Conservation (phyloP, 2,329 filamentous ascomycete genomes). For the Ciborinia camelliae region DNA sequence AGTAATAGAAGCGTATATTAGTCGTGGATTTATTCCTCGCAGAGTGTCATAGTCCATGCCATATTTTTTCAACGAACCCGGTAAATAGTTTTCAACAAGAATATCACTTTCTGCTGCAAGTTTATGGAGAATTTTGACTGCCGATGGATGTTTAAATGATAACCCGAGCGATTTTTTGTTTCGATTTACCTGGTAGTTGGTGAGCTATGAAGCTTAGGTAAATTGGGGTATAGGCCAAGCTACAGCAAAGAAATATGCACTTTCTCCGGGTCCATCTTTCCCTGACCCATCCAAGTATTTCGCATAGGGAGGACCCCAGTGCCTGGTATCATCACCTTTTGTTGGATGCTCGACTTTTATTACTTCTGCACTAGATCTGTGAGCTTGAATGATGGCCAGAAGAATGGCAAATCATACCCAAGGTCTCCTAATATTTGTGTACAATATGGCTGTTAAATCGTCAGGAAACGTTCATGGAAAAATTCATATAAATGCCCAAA, state of each 20-base stretch:
- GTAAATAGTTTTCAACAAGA: constrained; percentile 94
- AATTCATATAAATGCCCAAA: constrained; percentile 5
- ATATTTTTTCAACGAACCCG: constrained; percentile 86
- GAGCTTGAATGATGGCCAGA: constrained; percentile 16
- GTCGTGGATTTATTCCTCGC: constrained; percentile 72
- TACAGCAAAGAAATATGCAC: constrained; percentile 91
- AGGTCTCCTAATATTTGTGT: constrained; percentile 96
- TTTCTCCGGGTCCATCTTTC: constrained; percentile 74
- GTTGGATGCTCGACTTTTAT: constrained; percentile 96
- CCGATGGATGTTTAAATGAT: constrained; percentile 81
- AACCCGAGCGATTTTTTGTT: constrained; percentile 95
- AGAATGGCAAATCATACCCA: constrained; percentile 56
- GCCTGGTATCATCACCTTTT: constrained; percentile 87
- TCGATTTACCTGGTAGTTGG: constrained; percentile 69
- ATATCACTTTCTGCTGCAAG: constrained; percentile 84
- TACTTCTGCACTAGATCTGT: constrained; percentile 70
- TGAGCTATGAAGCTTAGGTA: constrained; percentile 16
- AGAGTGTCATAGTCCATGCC: constrained; percentile 82
- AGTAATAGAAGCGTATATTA: constrained; percentile 95
- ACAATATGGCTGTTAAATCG: constrained; percentile 72
- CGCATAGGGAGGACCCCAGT: constrained; percentile 95
- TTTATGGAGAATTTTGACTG: constrained; percentile 82
- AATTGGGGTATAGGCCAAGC: not conserved
- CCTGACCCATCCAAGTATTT: constrained; percentile 61
- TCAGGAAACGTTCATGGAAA: constrained; percentile 9